phyloP scores from a whole-genome alignment of 768 basidiomycete species.

The Lactifluus piperatus region DNA sequence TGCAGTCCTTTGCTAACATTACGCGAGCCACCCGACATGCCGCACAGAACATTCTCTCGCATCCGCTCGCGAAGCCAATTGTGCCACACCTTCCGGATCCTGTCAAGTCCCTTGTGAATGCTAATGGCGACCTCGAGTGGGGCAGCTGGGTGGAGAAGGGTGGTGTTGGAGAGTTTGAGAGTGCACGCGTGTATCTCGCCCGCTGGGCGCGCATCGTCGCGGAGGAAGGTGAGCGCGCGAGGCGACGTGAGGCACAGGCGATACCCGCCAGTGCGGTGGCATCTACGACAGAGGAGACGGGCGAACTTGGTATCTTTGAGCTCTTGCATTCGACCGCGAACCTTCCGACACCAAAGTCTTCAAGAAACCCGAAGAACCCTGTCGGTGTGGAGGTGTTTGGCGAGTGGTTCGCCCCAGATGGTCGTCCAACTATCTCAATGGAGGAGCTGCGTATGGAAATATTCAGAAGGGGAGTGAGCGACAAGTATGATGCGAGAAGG shows the following conservation, averaged over 20 bases:
- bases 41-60: conserved; percentile 90
- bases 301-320: conserved; percentile 79
- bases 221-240: conserved; percentile 90
- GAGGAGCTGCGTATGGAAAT: conserved; percentile 71
- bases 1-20: conserved; percentile 93
- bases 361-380: conserved; percentile 72
- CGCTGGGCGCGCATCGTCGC: conserved; percentile 96
- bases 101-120: conserved; percentile 82
- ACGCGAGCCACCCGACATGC: conserved; percentile 89
- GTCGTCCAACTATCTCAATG: conserved; percentile 51
- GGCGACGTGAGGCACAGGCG: conserved; percentile 69
- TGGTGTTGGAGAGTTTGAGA: conserved; percentile 93
- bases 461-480: conserved; percentile 63
- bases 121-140: conserved; percentile 88
- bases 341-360: conserved; percentile 72
- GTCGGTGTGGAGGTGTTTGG: conserved; percentile 66
- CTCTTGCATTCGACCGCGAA: conserved; percentile 71
- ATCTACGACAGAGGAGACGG: conserved; percentile 10
- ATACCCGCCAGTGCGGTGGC: conserved; percentile 44
- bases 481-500: conserved; percentile 48
- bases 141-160: conserved; percentile 90
- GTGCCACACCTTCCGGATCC: conserved; percentile 95
- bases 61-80: conserved; percentile 93
- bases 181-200: conserved; percentile 91
- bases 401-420: conserved; percentile 70